A percentile compares a stretch with the other conserved stretches of the same genome.
These are phyloP conservation scores for Eremochloa ophiuroides DNA, from an alignment of 176 grass and related monocot genomes.

Conservation along the genomic window DNA sequence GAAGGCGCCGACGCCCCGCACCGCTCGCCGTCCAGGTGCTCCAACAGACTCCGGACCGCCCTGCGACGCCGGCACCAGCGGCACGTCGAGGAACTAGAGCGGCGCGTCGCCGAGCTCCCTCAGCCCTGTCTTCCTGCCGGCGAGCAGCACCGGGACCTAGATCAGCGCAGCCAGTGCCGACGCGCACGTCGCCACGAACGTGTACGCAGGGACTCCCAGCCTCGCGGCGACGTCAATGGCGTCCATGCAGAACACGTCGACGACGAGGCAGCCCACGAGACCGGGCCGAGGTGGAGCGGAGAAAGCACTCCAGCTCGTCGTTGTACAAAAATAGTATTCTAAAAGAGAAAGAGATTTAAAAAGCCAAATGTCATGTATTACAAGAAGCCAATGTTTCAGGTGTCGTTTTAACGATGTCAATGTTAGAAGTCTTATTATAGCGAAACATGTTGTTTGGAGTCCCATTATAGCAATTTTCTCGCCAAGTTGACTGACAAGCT, in stretches of 20 bases:
- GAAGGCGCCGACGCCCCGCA: too few species aligned
- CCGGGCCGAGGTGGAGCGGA: not conserved
- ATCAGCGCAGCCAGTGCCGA: not conserved
- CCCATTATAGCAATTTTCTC: too few species aligned
- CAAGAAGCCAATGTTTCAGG: too few species aligned
- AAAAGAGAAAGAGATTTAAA: too few species aligned
- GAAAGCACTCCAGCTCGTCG: not conserved
- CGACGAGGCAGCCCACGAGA: not conserved
- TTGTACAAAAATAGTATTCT: too few species aligned
- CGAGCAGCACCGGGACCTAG: not conserved
- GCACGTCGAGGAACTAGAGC: not conserved
- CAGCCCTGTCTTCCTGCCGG: not conserved
- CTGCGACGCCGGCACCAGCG: not conserved
- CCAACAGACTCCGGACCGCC: not conserved
- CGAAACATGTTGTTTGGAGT: too few species aligned
- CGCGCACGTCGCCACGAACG: not conserved
- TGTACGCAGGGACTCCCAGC: not conserved
- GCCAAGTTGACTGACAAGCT: too few species aligned
- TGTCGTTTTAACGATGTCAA: too few species aligned
- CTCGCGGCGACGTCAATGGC: not conserved
- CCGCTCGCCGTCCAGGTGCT: not conserved
- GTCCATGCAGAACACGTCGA: not conserved
- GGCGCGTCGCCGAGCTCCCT: not conserved
- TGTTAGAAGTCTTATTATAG: too few species aligned
- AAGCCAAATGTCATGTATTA: too few species aligned